These are phyloP conservation scores for Magnaporthiopsis incrustans DNA, from an alignment of 2,329 filamentous ascomycete species.

Conservation along the genomic window DNA sequence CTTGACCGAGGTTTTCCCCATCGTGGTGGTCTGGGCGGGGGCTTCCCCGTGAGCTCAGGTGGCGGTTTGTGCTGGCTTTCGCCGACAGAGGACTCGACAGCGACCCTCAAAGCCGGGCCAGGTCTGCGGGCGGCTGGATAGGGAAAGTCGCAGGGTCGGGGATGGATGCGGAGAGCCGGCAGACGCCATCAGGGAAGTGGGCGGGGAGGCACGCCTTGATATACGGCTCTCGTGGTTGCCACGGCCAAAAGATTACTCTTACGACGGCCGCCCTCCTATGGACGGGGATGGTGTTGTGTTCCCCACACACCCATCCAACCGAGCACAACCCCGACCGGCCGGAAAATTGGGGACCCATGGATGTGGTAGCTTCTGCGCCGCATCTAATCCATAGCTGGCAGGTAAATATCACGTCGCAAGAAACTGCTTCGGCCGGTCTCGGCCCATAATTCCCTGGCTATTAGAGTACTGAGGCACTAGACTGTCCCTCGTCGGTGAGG, in stretches of 20 bases:
- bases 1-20: slow-evolving; percentile 5
- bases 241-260: neutral
- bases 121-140: neutral
- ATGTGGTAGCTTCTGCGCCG: neutral
- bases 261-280: neutral
- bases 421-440: too few relatives aligned
- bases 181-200: neutral
- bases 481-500: too few relatives aligned
- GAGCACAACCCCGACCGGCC: neutral
- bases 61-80: neutral
- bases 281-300: neutral
- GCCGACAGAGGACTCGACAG: neutral
- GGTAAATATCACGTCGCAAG: too few relatives aligned
- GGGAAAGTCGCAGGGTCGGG: neutral
- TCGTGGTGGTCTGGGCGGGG: neutral
- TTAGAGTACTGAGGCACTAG: too few relatives aligned
- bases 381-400: too few relatives aligned
- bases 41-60: too few relatives aligned
- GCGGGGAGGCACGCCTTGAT: neutral
- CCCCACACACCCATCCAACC: neutral
- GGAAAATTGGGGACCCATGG: neutral
- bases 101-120: too few relatives aligned
- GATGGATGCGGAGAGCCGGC: neutral
- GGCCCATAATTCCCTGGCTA: too few relatives aligned
- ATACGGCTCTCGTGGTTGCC: neutral